These are phyloP conservation scores for Irpex sp. DNA, from an alignment of 1,284 basidiomycete genomes.

Conservation along the genomic window DNA sequence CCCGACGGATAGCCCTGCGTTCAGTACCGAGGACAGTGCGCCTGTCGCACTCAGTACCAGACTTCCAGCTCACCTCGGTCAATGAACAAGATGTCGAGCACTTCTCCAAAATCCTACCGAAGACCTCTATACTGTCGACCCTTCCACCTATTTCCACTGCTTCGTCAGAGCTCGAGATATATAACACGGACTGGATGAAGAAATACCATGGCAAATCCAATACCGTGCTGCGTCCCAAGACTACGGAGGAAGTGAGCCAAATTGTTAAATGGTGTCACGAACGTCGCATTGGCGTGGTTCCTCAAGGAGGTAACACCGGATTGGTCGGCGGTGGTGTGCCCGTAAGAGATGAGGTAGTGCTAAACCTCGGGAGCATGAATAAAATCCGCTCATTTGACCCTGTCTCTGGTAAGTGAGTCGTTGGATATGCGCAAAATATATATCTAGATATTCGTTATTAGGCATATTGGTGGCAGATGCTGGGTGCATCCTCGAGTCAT, in stretches of 20 bases:
- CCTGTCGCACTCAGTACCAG: slow-evolving; percentile 19
- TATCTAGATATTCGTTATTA: slow-evolving; percentile 24
- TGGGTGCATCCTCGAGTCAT: slow-evolving; percentile 90
- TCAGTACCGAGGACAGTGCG: not conserved
- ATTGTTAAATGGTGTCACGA: slow-evolving; percentile 86
- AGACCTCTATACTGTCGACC: slow-evolving; percentile 62
- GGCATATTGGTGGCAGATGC: slow-evolving; percentile 82
- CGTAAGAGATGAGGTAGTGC: slow-evolving; percentile 83
- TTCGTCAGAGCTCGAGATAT: slow-evolving; percentile 71
- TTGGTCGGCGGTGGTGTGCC: slow-evolving; percentile 97
- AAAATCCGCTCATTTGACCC: slow-evolving; percentile 90
- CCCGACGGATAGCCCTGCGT: slow-evolving; percentile 6
- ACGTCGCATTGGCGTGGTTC: slow-evolving; percentile 82
- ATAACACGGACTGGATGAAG: slow-evolving; percentile 97
- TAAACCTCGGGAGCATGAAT: slow-evolving; percentile 83
- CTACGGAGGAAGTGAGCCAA: slow-evolving; percentile 83
- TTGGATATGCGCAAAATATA: slow-evolving; percentile 7
- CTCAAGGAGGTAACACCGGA: slow-evolving; percentile 98
- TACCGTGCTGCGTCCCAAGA: slow-evolving; percentile 88
- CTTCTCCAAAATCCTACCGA: slow-evolving; percentile 58
- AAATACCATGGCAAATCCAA: slow-evolving; percentile 87
- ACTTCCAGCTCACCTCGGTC: slow-evolving; percentile 40
- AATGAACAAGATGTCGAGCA: slow-evolving; percentile 56
- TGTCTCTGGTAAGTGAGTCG: slow-evolving; percentile 64
- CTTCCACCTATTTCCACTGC: slow-evolving; percentile 45